Conservation (phyloP, 1,284 basidiomycete species). For the Melampsora larici-populina region DNA sequence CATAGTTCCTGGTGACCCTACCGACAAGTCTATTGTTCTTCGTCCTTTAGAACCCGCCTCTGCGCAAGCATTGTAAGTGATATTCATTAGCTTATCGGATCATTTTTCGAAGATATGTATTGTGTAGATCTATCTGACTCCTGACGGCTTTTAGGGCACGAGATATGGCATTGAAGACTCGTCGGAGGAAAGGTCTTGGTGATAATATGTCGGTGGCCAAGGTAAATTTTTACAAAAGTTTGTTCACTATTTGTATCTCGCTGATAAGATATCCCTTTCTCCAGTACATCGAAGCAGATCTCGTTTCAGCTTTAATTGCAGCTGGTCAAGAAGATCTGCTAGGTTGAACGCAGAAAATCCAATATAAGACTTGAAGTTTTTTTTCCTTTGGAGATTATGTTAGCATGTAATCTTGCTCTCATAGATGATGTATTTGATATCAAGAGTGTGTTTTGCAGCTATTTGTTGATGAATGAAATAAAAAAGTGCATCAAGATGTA, state of each 20-base stretch:
- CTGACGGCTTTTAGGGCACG: constrained; percentile 63
- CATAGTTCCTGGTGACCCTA: constrained; percentile 95
- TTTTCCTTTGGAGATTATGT: neutral
- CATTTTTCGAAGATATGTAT: too few relatives aligned
- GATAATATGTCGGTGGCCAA: constrained; percentile 52
- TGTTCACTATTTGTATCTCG: neutral
- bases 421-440: neutral
- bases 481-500: neutral
- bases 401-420: neutral
- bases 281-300: constrained; percentile 42
- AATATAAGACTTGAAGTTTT: neutral
- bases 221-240: constrained; percentile 8
- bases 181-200: constrained; percentile 87
- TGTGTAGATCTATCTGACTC: neutral
- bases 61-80: constrained; percentile 66
- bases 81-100: neutral
- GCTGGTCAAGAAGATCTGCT: constrained; percentile 41
- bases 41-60: constrained; percentile 94
- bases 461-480: neutral
- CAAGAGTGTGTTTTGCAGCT: constrained; percentile 1
- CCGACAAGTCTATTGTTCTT: constrained; percentile 89
- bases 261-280: neutral
- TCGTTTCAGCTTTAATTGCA: constrained; percentile 37
- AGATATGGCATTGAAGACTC: constrained; percentile 92
- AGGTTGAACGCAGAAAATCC: constrained; percentile 4